These are phyloP conservation scores for Saururus chinensis DNA, from an alignment of 164 flowering plant genomes.

Conservation along the genomic window DNA sequence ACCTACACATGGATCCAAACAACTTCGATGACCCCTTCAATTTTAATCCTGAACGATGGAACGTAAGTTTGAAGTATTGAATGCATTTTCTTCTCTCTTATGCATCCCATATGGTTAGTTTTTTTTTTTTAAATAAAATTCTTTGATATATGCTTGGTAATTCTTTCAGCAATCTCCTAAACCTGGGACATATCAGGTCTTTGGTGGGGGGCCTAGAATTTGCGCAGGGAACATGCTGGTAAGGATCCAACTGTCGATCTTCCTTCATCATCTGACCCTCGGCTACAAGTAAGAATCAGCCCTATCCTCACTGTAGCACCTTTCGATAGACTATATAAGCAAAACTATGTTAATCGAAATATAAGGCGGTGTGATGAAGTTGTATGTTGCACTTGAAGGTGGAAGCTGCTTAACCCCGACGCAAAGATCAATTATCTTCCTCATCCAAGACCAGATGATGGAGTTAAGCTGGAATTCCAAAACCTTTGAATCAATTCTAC, in stretches of 20 bases:
- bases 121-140: not conserved
- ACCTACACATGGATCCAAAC: slow-evolving; percentile 39
- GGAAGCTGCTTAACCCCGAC: slow-evolving; percentile 31
- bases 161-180: slow-evolving; percentile 22
- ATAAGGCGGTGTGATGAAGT: not conserved
- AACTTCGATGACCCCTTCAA: slow-evolving; percentile 38
- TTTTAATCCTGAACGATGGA: slow-evolving; percentile 58
- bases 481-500: too few species aligned
- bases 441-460: slow-evolving; percentile 29
- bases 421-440: slow-evolving; percentile 24
- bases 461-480: slow-evolving; percentile 21
- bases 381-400: slow-evolving; percentile 8
- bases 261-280: slow-evolving; percentile 36
- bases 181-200: slow-evolving; percentile 33
- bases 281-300: slow-evolving; percentile 54
- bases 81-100: not conserved
- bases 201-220: slow-evolving; percentile 42
- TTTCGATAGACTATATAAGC: not conserved
- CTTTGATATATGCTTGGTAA: too few species aligned
- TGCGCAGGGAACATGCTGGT: slow-evolving; percentile 51
- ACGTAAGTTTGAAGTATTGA: slow-evolving; percentile 30
- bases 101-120: not conserved
- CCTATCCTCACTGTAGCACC: not conserved
- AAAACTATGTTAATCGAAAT: not conserved
- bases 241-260: slow-evolving; percentile 27